Evolutionary conservation across 1,284 basidiomycete genomes (phyloP).

Genomic region (Ustilago sp.): DNA sequence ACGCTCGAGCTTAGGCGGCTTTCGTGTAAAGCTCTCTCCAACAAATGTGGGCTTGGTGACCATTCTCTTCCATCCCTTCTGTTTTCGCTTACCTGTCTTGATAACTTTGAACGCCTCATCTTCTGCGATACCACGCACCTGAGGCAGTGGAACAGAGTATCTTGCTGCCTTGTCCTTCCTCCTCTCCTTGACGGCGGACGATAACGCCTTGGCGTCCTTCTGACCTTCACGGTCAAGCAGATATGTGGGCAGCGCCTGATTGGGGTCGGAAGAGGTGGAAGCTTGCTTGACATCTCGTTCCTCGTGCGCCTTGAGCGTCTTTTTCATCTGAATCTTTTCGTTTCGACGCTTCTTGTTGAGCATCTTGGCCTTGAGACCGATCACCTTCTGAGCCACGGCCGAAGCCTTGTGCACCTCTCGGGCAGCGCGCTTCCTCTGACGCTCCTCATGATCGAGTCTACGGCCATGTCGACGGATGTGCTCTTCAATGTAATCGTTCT

Average conservation of each 20-base stretch:
- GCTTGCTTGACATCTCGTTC: constrained; percentile 86
- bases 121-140: constrained; percentile 97
- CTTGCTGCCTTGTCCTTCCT: constrained; percentile 99
- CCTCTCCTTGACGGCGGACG: constrained; percentile 97
- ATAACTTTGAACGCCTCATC: constrained; percentile 99
- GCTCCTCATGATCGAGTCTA: constrained; percentile 69
- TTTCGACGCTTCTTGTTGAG: constrained; percentile 94
- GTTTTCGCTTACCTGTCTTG: constrained; percentile 96
- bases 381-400: constrained; percentile 88
- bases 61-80: constrained; percentile 99
- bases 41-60: constrained; percentile 99
- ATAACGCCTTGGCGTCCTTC: constrained; percentile 96
- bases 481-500: constrained; percentile 72
- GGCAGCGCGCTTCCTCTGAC: constrained; percentile 86
- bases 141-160: constrained; percentile 94
- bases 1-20: constrained; percentile 98
- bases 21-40: constrained; percentile 96
- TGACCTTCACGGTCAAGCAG: constrained; percentile 96
- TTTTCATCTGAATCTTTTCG: constrained; percentile 98
- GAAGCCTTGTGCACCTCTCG: constrained; percentile 90
- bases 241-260: constrained; percentile 75
- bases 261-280: constrained; percentile 62
- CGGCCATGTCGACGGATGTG: constrained; percentile 69
- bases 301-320: constrained; percentile 98
- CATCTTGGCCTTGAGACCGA: constrained; percentile 97